phyloP scores from a whole-genome alignment of 2,329 filamentous ascomycete genomes.

The Pseudocercospora crystallina region DNA sequence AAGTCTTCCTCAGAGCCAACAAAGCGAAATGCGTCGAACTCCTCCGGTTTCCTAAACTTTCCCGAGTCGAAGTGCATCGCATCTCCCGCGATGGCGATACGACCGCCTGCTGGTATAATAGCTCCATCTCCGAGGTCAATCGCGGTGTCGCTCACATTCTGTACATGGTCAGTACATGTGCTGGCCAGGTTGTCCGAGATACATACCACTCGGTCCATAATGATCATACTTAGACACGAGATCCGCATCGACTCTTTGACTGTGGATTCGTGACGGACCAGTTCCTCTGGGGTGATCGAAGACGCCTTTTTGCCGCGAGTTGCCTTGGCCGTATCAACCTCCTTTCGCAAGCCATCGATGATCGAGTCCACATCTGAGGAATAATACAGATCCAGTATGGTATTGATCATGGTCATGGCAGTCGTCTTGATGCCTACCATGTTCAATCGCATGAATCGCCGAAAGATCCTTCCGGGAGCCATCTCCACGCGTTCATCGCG shows the following conservation, averaged over 20 bases:
- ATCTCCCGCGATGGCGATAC: slow-evolving; percentile 19
- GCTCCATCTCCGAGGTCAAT: slow-evolving; percentile 25
- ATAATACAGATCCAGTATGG: slow-evolving; percentile 23
- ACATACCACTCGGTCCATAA: slow-evolving; percentile 25
- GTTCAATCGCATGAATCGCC: slow-evolving; percentile 20
- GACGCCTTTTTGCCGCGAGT: no score
- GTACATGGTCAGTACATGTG: no score
- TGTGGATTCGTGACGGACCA: slow-evolving; percentile 24
- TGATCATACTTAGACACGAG: slow-evolving; percentile 11
- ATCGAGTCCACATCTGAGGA: slow-evolving; percentile 15
- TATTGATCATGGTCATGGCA: slow-evolving; percentile 22
- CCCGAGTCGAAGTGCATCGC: slow-evolving; percentile 27
- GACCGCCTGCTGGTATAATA: slow-evolving; percentile 23
- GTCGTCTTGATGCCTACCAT: slow-evolving; percentile 28
- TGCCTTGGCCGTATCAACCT: slow-evolving; percentile 24
- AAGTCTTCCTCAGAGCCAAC: slow-evolving; percentile 10
- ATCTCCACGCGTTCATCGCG: slow-evolving; percentile 3
- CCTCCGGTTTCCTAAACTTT: slow-evolving; percentile 23
- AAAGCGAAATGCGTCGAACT: slow-evolving; percentile 31
- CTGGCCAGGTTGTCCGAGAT: slow-evolving; percentile 13
- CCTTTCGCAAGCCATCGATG: slow-evolving; percentile 22
- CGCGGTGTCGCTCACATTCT: no score
- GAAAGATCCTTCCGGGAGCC: slow-evolving; percentile 11
- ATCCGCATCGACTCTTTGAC: slow-evolving; percentile 32
- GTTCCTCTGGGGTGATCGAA: slow-evolving; percentile 15